phyloP scores from a whole-genome alignment of 2,329 filamentous ascomycete species.

The Neurospora crassa region DNA sequence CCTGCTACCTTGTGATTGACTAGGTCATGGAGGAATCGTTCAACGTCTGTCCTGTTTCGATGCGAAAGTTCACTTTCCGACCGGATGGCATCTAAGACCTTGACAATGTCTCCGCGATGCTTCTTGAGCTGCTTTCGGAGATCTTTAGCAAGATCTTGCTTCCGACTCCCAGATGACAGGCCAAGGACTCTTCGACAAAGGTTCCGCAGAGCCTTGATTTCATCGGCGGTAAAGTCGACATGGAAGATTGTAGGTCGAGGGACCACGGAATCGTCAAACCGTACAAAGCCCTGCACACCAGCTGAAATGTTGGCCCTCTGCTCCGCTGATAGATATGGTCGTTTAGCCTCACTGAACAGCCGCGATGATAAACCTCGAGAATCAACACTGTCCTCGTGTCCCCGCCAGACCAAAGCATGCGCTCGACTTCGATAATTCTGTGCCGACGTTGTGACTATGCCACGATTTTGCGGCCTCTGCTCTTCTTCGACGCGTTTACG shows the following conservation, averaged over 20 bases:
- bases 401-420: slow-evolving; percentile 14
- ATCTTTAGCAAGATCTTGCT: slow-evolving; percentile 9
- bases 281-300: slow-evolving; percentile 10
- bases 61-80: slow-evolving; percentile 7
- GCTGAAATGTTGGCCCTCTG: slow-evolving; percentile 13
- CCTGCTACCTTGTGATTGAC: slow-evolving; percentile 12
- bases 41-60: slow-evolving; percentile 24
- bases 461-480: not conserved
- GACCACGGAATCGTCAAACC: slow-evolving; percentile 3
- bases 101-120: not conserved
- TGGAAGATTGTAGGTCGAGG: slow-evolving; percentile 24
- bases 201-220: slow-evolving; percentile 20
- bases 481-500: not conserved
- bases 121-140: slow-evolving; percentile 12
- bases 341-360: slow-evolving; percentile 9
- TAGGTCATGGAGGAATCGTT: slow-evolving; percentile 29
- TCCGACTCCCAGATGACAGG: slow-evolving; percentile 7
- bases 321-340: slow-evolving; percentile 18
- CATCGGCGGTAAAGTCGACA: slow-evolving; percentile 34
- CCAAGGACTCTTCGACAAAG: slow-evolving; percentile 1
- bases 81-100: slow-evolving; percentile 5
- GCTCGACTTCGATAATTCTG: slow-evolving; percentile 13
- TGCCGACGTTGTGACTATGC: slow-evolving; percentile 1
- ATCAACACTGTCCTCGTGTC: not conserved
- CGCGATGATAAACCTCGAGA: not conserved